Evolutionary conservation across 805 yeast genomes (phyloP).

Genomic region (Priceomyces carsonii): DNA sequence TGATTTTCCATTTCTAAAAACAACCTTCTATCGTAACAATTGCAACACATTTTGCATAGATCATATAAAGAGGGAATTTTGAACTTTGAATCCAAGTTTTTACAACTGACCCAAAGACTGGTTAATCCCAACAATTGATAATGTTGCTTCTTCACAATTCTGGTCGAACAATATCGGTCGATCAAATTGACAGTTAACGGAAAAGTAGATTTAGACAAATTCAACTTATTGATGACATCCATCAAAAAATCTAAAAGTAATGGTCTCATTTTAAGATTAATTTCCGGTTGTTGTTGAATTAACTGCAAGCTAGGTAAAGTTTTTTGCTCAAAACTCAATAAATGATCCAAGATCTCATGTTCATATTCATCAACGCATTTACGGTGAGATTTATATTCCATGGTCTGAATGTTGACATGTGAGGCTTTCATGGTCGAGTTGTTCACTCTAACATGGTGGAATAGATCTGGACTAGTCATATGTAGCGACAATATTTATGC

Average conservation of each 20-base stretch:
- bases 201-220: conserved; percentile 40
- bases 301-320: conserved; percentile 34
- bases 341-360: conserved; percentile 40
- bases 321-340: conserved; percentile 27
- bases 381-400: conserved; percentile 51
- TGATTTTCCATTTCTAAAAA: conserved; percentile 72
- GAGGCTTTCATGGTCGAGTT: conserved; percentile 38
- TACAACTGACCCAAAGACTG: conserved; percentile 45
- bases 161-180: conserved; percentile 45
- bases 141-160: conserved; percentile 47
- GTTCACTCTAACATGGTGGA: conserved; percentile 32
- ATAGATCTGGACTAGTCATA: conserved; percentile 27
- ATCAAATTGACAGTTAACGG: conserved; percentile 46
- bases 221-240: conserved; percentile 45
- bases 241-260: conserved; percentile 42
- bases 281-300: conserved; percentile 48
- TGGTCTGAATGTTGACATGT: conserved; percentile 41
- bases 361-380: conserved; percentile 44
- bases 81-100: conserved; percentile 53
- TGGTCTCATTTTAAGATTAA: conserved; percentile 45
- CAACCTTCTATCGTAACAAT: conserved; percentile 54
- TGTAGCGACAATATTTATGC: not conserved
- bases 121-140: conserved; percentile 46
- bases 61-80: conserved; percentile 57
- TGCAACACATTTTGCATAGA: conserved; percentile 56